Evolutionary conservation across 257 asterid species (phyloP), one percentile per base, ranked within the genome.

Genomic region (Penstemon newberryi): DNA sequence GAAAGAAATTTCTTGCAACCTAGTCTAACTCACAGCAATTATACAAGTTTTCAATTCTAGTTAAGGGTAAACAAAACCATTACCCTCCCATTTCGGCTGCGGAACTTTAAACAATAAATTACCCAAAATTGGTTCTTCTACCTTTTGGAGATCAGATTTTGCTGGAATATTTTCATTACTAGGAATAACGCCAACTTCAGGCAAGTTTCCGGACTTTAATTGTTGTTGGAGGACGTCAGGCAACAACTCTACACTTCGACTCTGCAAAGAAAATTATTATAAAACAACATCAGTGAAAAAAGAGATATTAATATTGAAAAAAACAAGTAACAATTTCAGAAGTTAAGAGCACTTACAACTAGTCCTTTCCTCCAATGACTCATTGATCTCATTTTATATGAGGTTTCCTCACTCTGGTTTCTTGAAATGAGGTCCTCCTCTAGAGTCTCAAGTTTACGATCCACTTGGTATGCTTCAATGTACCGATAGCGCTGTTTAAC

Each of bases 391-490:
- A 94, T 73, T 79, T 82, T 89, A 65, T 73, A 56, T 10, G 83
- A 55, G 56, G 78, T 71, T 70, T 70, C 87, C 49, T 86, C 96
- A 33, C 70, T 60, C 68, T 49, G 77, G 63, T 36, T 66, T 75
- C 77, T 77, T 60, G 88, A 78, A 67, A 87, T 80, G 76, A 86
- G 86, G 47, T 78, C 87, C 39, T 89, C 82, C 95, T 94, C 99
- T 69, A 80, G 64, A 58, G 47, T 60, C 79, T 73, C 87, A 78
- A 94, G 92, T 78, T 87, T 75, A 69, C 65, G 71, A 74, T 94
- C 88, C 83, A 89, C 89, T 80, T 84, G 87, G 84, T 82, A 91
- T 51, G 98, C 99, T 80, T 94, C 96, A 51, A 56, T 60, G 45
- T 94, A 91, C 75, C 96, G 87, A 72, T 86, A 76, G 40, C 98